Percentiles rank a stretch among this genome's conserved stretches.
phyloP scores from a whole-genome alignment of 345 rosid species.

The Melaleuca alternifolia region DNA sequence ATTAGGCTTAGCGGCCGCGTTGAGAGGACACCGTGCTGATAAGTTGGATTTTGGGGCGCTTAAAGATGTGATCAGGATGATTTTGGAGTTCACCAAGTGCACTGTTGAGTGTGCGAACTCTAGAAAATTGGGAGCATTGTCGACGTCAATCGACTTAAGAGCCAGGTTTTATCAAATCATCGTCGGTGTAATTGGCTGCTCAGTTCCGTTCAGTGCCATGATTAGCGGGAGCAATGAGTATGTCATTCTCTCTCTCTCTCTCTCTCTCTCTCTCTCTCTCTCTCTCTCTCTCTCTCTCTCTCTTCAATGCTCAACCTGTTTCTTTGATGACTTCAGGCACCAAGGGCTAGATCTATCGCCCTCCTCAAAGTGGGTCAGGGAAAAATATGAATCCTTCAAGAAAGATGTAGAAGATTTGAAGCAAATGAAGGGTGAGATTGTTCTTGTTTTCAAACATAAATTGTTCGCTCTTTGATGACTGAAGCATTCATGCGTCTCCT shows the following conservation, averaged over 20 bases:
- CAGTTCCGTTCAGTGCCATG: neutral
- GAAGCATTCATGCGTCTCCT: neutral
- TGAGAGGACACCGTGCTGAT: neutral
- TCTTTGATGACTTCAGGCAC: neutral
- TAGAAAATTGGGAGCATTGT: neutral
- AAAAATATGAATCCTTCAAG: neutral
- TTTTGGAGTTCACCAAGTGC: neutral
- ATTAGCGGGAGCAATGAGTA: neutral
- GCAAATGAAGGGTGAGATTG: neutral
- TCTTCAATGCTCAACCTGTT: neutral
- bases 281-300: neutral
- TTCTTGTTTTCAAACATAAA: neutral
- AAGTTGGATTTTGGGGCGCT: neutral
- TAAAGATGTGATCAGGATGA: neutral
- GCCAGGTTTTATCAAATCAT: too few species aligned
- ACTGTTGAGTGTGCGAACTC: neutral
- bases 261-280: neutral
- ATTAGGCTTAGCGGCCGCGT: neutral
- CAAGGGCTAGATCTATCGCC: neutral
- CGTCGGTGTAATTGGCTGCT: neutral
- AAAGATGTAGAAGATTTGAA: neutral
- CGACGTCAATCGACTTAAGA: neutral
- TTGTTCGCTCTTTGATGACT: neutral
- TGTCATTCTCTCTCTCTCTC: neutral
- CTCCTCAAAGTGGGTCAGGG: neutral